Conservation (phyloP, 2,329 filamentous ascomycete species). For the Pseudopithomyces maydicus region DNA sequence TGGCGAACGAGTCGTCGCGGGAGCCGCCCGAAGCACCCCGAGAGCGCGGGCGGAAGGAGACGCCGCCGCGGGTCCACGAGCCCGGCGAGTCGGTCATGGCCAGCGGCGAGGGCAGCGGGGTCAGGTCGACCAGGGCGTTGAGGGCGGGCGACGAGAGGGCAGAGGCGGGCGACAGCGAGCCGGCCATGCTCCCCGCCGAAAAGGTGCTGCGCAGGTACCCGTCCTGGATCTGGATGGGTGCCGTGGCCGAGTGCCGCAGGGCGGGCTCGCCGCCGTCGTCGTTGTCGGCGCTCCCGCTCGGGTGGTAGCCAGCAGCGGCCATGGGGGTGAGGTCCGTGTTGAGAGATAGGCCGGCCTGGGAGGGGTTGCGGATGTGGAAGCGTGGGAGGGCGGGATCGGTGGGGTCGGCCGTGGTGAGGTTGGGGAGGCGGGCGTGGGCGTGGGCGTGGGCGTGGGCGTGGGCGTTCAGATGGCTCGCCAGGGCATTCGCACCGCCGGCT, state of each 20-base stretch:
- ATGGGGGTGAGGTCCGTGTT: constrained; percentile 29
- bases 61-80: constrained; percentile 47
- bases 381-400: constrained; percentile 31
- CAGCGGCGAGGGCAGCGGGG: constrained; percentile 58
- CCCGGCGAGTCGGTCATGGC: constrained; percentile 48
- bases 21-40: constrained; percentile 37
- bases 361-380: constrained; percentile 40
- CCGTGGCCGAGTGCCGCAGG: constrained; percentile 40
- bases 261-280: constrained; percentile 37
- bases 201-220: constrained; percentile 46
- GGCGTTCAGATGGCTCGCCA: constrained; percentile 4
- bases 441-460: constrained; percentile 15
- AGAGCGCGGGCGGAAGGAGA: constrained; percentile 39
- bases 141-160: constrained; percentile 55
- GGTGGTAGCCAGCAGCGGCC: constrained; percentile 17
- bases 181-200: constrained; percentile 50
- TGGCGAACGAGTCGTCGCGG: constrained; percentile 38
- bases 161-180: constrained; percentile 52
- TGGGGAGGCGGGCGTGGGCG: constrained; percentile 30
- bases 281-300: constrained; percentile 33
- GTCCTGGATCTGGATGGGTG: constrained; percentile 45
- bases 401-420: constrained; percentile 26
- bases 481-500: constrained; percentile 1
- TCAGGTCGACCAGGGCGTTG: constrained; percentile 55
- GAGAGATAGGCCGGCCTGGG: constrained; percentile 32